These are phyloP conservation scores for Gliomastix tumulicola DNA, from an alignment of 2,329 filamentous ascomycete genomes.

Conservation along the genomic window DNA sequence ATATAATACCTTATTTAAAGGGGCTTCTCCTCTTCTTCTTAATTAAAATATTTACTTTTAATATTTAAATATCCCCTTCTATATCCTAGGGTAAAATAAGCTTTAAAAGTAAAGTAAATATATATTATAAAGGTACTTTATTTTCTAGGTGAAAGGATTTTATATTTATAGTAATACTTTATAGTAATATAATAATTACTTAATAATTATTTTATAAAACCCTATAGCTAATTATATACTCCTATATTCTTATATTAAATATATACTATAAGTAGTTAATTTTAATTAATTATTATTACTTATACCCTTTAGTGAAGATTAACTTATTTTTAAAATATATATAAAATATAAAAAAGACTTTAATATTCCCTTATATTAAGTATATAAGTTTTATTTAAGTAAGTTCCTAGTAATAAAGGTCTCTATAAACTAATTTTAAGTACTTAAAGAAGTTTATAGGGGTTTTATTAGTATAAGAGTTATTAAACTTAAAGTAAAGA, in stretches of 20 bases:
- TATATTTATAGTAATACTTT: neutral
- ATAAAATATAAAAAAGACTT: neutral
- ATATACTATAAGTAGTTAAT: neutral
- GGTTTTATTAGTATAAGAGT: neutral
- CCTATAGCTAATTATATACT: too few relatives aligned
- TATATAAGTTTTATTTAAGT: neutral
- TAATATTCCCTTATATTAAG: neutral
- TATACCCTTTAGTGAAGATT: neutral
- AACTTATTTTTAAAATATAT: neutral
- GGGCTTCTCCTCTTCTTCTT: too few relatives aligned
- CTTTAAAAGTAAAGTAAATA: too few relatives aligned
- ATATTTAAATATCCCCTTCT: neutral
- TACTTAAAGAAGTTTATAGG: neutral
- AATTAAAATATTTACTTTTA: neutral
- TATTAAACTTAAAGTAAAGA: neutral
- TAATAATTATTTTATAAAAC: too few relatives aligned
- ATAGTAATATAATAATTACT: neutral
- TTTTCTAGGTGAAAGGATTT: neutral
- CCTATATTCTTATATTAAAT: neutral
- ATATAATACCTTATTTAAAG: too few relatives aligned
- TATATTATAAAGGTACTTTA: neutral
- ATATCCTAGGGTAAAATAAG: too few relatives aligned
- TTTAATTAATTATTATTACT: neutral
- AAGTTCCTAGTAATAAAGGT: neutral
- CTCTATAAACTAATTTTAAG: neutral